These are phyloP conservation scores for Rhizophagus clarus DNA, from an alignment of 192 early-diverging fungal genomes.

Conservation along the genomic window DNA sequence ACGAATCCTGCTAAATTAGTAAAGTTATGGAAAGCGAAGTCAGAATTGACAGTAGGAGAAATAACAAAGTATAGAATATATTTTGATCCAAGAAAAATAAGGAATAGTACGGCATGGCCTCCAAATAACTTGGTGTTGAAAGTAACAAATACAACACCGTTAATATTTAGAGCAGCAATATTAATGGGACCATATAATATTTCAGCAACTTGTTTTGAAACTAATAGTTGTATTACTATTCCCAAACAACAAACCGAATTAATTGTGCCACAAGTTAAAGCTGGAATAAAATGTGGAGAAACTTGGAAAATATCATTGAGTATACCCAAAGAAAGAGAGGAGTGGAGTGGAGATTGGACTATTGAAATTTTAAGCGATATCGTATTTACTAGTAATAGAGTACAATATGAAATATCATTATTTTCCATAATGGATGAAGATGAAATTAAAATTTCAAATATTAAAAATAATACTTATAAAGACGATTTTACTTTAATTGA, in stretches of 20 bases:
- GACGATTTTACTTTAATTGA: neutral
- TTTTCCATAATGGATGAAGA: constrained; percentile 9
- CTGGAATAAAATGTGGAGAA: constrained; percentile 16
- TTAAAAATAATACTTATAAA: neutral
- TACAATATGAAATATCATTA: constrained; percentile 15
- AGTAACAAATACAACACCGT: constrained; percentile 3
- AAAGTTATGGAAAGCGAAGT: neutral
- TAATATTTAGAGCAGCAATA: neutral
- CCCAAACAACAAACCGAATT: neutral
- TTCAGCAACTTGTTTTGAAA: constrained; percentile 10
- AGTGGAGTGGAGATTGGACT: constrained; percentile 15
- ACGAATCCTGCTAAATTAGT: neutral
- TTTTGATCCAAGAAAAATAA: neutral
- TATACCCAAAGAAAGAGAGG: neutral
- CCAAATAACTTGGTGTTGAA: neutral
- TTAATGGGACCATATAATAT: constrained; percentile 13
- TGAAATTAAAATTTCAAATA: neutral
- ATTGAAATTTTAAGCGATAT: constrained; percentile 23
- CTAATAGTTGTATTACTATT: neutral
- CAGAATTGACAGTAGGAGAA: neutral
- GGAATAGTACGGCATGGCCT: neutral
- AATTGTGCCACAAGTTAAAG: neutral
- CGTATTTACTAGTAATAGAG: neutral
- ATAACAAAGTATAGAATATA: neutral
- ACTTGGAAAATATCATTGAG: neutral